These are phyloP conservation scores for Orbilia oligospora DNA, from an alignment of 2,329 filamentous ascomycete species.

Conservation along the genomic window DNA sequence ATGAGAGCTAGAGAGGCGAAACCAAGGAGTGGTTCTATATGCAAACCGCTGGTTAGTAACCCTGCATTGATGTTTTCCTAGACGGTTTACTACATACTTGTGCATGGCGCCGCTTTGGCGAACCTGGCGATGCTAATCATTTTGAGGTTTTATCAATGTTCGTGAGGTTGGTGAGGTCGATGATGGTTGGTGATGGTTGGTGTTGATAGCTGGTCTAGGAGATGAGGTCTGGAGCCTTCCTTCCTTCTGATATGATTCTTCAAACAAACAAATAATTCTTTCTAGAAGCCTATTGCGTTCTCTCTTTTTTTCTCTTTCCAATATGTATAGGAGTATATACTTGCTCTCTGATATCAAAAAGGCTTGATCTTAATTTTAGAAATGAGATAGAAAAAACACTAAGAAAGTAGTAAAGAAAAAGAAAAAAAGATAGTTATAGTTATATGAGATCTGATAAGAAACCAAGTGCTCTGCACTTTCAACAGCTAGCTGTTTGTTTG, in stretches of 20 bases:
- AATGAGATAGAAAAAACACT: conserved; percentile 33
- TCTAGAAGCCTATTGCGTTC: conserved; percentile 40
- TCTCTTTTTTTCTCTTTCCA: conserved; percentile 19
- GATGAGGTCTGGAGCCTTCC: conserved; percentile 19
- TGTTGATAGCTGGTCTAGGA: conserved; percentile 27
- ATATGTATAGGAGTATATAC: conserved; percentile 9
- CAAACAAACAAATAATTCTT: conserved; percentile 26
- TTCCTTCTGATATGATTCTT: conserved; percentile 17
- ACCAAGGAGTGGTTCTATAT: conserved; percentile 61
- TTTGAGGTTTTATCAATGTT: conserved; percentile 16
- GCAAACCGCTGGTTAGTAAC: conserved; percentile 12
- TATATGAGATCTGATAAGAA: conserved; percentile 40
- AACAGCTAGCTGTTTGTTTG: conserved; percentile 57
- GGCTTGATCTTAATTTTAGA: conserved; percentile 48
- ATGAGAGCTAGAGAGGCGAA: conserved; percentile 62
- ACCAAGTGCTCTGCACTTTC: conserved; percentile 50
- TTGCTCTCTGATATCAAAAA: conserved; percentile 49
- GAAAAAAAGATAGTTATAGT: not conserved
- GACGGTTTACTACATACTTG: conserved; percentile 41
- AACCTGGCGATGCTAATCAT: conserved; percentile 56
- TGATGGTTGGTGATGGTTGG: conserved; percentile 22
- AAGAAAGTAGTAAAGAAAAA: not conserved
- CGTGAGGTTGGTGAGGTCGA: conserved; percentile 24
- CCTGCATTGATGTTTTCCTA: not conserved
- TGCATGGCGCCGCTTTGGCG: conserved; percentile 59